These are phyloP conservation scores for Colletotrichum brevisporum DNA, from an alignment of 2,329 filamentous ascomycete genomes.

Conservation along the genomic window DNA sequence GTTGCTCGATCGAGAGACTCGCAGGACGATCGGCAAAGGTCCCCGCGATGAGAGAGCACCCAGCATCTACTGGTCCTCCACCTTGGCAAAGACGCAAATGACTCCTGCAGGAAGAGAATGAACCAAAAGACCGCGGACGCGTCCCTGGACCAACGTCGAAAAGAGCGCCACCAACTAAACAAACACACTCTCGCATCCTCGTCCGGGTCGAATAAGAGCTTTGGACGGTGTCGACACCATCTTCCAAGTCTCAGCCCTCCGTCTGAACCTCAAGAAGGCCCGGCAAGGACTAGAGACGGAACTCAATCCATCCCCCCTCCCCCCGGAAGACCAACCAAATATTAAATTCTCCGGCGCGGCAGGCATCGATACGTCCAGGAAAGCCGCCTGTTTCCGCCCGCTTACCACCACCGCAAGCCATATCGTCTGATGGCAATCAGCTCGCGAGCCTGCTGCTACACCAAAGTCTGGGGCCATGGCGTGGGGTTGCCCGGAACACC, in stretches of 20 bases:
- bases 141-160: constrained; percentile 23
- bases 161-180: constrained; percentile 20
- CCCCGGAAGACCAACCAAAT: constrained; percentile 19
- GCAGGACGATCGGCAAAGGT: constrained; percentile 27
- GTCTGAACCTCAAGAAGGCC: constrained; percentile 2
- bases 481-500: neutral
- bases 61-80: constrained; percentile 7
- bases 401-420: constrained; percentile 21
- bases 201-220: constrained; percentile 20
- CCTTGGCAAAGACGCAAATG: constrained; percentile 2
- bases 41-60: constrained; percentile 11
- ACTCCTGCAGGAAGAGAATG: constrained; percentile 14
- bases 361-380: constrained; percentile 19
- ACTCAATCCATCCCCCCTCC: constrained; percentile 1
- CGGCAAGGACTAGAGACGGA: neutral
- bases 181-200: constrained; percentile 3
- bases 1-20: constrained; percentile 28
- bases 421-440: constrained; percentile 7
- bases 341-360: constrained; percentile 25
- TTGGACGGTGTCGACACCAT: constrained; percentile 5
- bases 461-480: neutral
- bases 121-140: constrained; percentile 21
- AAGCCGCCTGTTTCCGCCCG: neutral
- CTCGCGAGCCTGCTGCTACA: constrained; percentile 1
- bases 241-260: neutral